Evolutionary conservation across 73 alveolate genomes (phyloP).

Genomic region (Symbiodinium natans): DNA sequence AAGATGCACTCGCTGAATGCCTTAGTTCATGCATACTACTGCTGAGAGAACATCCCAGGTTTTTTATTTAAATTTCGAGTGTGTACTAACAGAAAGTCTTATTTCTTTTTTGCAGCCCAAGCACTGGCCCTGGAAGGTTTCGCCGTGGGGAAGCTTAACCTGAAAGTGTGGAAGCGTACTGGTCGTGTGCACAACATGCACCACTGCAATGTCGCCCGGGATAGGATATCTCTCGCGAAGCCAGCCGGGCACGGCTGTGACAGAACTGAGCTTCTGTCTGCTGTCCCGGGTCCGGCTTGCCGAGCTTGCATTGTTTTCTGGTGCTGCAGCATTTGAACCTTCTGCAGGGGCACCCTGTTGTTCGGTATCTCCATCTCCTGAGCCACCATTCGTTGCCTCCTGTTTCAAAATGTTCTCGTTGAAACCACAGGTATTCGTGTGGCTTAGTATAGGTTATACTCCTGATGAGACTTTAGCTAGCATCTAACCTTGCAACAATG

Average conservation of each 20-base stretch:
- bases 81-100: no score
- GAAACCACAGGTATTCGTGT: no score
- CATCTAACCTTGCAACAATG: no score
- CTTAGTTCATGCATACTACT: neutral
- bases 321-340: neutral
- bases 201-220: neutral
- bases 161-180: neutral
- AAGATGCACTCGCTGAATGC: neutral
- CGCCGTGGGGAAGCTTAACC: neutral
- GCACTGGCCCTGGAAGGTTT: no score
- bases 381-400: no score
- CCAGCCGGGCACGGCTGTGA: neutral
- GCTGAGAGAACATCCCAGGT: neutral
- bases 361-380: no score
- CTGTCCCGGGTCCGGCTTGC: no score
- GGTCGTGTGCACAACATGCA: neutral
- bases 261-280: neutral
- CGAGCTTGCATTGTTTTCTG: no score
- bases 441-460: no score
- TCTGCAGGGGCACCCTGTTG: neutral
- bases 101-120: no score
- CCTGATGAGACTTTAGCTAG: no score
- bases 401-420: no score
- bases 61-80: neutral
- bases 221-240: neutral